Conservation (phyloP, 1,284 basidiomycete species). For the Melampsora allii-populina region DNA sequence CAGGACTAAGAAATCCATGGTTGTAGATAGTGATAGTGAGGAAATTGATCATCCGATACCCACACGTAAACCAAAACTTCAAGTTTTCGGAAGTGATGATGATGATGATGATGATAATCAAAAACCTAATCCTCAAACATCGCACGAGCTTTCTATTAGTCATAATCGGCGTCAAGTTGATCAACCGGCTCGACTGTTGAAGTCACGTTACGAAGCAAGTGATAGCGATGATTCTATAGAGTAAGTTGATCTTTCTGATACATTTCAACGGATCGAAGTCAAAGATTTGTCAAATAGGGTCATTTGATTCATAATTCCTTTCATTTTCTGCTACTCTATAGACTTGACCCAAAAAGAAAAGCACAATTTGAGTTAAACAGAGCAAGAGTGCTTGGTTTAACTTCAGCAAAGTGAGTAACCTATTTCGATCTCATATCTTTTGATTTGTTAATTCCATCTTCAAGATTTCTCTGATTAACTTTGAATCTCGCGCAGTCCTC, state of each 20-base stretch:
- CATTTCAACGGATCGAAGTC: not conserved
- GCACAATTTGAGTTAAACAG: constrained; percentile 21
- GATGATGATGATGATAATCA: not conserved
- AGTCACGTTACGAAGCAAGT: constrained; percentile 7
- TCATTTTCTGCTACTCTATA: not conserved
- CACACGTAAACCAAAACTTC: constrained; percentile 10
- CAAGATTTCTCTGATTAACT: not conserved
- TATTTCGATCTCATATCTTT: not conserved
- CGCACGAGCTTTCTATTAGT: not conserved
- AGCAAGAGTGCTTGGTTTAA: not conserved
- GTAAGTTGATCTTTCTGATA: not conserved
- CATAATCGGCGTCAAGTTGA: constrained; percentile 15
- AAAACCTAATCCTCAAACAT: not conserved
- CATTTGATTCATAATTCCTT: not conserved
- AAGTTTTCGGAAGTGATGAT: constrained; percentile 12
- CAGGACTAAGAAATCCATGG: not conserved
- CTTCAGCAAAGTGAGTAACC: not conserved
- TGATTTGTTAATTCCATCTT: not conserved
- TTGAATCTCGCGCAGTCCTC: not conserved
- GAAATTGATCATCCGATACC: not conserved
- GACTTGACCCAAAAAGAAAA: constrained; percentile 16
- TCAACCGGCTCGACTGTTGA: not conserved
- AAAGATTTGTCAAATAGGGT: too few relatives aligned
- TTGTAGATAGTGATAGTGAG: not conserved
- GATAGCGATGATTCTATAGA: constrained; percentile 42